Conservation (phyloP, 2,329 filamentous ascomycete genomes). For the Neophaeococcomyces mojaviensis region DNA sequence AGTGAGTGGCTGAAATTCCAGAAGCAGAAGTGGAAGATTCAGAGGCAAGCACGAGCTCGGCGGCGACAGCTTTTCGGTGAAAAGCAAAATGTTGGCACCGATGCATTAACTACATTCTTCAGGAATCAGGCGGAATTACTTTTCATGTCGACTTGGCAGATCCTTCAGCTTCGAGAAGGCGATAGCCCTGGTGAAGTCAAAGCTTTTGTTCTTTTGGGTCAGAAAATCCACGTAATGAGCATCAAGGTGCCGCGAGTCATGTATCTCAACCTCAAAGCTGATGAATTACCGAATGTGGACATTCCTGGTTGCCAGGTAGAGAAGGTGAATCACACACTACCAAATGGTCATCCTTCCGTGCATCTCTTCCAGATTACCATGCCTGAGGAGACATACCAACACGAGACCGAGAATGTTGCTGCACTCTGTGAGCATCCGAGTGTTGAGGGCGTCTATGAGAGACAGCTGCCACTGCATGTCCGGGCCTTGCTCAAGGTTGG, state of each 20-base stretch:
- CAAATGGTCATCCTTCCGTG: conserved; percentile 87
- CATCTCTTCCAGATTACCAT: conserved; percentile 93
- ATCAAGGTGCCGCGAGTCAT: conserved; percentile 82
- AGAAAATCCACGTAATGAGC: conserved; percentile 80
- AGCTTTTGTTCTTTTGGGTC: conserved; percentile 87
- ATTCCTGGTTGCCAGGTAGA: conserved; percentile 81
- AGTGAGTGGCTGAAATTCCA: conserved; percentile 83
- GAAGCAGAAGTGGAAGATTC: conserved; percentile 98
- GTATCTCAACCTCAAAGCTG: conserved; percentile 83
- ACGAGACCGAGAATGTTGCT: conserved; percentile 74
- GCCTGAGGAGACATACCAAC: conserved; percentile 77
- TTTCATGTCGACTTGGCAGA: conserved; percentile 90
- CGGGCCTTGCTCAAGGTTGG: conserved; percentile 84
- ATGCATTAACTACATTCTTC: conserved; percentile 65
- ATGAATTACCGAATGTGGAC: conserved; percentile 80
- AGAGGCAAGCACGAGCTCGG: conserved; percentile 79
- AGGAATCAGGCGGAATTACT: conserved; percentile 84
- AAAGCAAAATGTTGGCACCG: conserved; percentile 53
- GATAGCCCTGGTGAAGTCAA: conserved; percentile 78
- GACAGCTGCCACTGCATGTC: conserved; percentile 77
- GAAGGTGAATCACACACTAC: conserved; percentile 86
- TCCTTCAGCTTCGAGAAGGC: conserved; percentile 77
- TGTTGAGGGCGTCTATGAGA: conserved; percentile 96
- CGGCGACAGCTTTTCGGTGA: conserved; percentile 91
- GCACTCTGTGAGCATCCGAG: conserved; percentile 83